Base-by-base conservation (phyloP, 2,329 filamentous ascomycete species). In the Xylaria sp. region DNA sequence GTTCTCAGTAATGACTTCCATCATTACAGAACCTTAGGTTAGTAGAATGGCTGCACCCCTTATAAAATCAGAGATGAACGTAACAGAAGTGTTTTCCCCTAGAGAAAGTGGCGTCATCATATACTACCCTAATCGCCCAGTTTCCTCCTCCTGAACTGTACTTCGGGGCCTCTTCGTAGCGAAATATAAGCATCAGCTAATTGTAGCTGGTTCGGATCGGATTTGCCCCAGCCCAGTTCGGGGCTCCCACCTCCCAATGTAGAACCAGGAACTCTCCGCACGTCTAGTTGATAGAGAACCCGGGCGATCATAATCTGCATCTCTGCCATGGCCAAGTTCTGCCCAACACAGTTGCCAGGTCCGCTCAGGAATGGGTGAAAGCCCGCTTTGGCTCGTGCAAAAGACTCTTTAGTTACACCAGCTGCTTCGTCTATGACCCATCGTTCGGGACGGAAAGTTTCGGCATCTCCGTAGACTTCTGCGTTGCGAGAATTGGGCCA, bases 131-230 rank as follows among this genome's bases (percentile, higher is more conserved):
- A 38, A 13, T 10, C 31, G 3, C 6, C 31, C 4, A 54, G 2
- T 7, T 13, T 38, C 33, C 72, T 72, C 58, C 61, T 71, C 49
- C 68, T 68, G 9, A 73, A 75, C 31, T 76, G 73, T 7, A 76
- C 66, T 20, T 72, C 70, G 0, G 73, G 73, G 5, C 74, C 74
- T 10, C 65, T 27, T 1, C 66, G 57, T 10, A 74, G 55, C 7
- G 72, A 69, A n/a, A 75, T 61, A 55, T 72, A 75, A 2, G 67
- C 71, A 45, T 75, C 74, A 0, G 63, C 39, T 10, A 75, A n/a
- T n/a, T 71, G 70, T 10, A 72, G 59, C 61, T 73, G 73, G 2
- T 62, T 65, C 6, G 7, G 47, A 31, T 74, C 70, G 5, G 36
- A 51, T 2, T 42, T 50, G 0, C 69, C 72, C 70, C 69, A 73